These are phyloP conservation scores for Trichoderma virens DNA, from an alignment of 495 filamentous ascomycete genomes.

Conservation along the genomic window DNA sequence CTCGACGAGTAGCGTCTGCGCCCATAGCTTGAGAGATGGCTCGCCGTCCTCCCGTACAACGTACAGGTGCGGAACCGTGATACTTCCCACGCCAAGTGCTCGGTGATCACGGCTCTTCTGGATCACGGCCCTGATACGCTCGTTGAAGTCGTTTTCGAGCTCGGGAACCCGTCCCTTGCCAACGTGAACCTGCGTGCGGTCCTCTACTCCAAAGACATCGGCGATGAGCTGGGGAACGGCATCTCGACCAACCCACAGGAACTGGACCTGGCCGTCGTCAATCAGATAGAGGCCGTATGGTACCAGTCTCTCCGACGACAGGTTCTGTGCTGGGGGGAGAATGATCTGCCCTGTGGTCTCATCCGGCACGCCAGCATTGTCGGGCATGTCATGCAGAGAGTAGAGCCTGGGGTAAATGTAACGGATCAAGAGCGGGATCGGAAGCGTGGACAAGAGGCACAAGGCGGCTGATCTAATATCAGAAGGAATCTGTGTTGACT, in stretches of 20 bases:
- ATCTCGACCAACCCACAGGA: slow-evolving; percentile 93
- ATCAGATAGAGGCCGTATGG: slow-evolving; percentile 95
- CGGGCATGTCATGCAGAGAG: slow-evolving; percentile 97
- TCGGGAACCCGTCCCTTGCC: slow-evolving; percentile 82
- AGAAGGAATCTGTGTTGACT: slow-evolving; percentile 91
- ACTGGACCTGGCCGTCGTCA: slow-evolving; percentile 95
- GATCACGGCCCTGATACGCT: slow-evolving; percentile 79
- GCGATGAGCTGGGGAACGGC: slow-evolving; percentile 79
- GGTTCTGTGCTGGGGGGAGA: slow-evolving; percentile 76
- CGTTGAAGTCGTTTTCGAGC: slow-evolving; percentile 93
- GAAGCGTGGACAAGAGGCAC: slow-evolving; percentile 85
- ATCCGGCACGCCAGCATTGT: slow-evolving; percentile 79
- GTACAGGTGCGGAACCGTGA: slow-evolving; percentile 85
- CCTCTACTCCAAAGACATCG: slow-evolving; percentile 83
- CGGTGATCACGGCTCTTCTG: slow-evolving; percentile 86
- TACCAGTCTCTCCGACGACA: slow-evolving; percentile 81
- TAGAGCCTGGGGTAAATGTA: slow-evolving; percentile 95
- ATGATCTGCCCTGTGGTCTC: slow-evolving; percentile 77
- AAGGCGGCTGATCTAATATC: slow-evolving; percentile 92
- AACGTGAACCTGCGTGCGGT: slow-evolving; percentile 74
- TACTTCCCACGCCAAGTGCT: slow-evolving; percentile 79
- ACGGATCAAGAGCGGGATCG: slow-evolving; percentile 85
- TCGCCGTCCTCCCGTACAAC: slow-evolving; percentile 93
- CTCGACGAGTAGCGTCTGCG: slow-evolving; percentile 90
- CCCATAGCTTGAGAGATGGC: slow-evolving; percentile 91